Evolutionary conservation across 305 asterid species (phyloP).

Genomic region (Petunia hybrid): DNA sequence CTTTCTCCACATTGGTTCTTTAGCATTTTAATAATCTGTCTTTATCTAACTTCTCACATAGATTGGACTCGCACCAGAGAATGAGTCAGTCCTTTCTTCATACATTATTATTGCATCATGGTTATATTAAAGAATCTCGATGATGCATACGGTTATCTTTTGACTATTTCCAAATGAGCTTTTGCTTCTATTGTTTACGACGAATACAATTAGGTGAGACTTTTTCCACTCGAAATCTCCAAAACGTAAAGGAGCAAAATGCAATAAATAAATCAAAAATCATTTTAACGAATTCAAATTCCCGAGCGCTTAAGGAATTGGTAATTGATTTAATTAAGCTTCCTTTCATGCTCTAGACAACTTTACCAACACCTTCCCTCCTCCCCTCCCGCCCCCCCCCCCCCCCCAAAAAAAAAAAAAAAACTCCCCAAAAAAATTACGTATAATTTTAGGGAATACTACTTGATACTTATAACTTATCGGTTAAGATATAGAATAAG

Average conservation of each 20-base stretch:
- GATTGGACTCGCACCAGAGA: conserved; percentile 9
- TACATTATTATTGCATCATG: background rate
- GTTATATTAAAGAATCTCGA: background rate
- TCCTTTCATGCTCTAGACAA: no score
- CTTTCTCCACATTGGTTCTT: background rate
- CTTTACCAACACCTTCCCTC: no score
- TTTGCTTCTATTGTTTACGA: background rate
- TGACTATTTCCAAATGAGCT: background rate
- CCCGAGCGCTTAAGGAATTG: background rate
- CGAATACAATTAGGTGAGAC: conserved; percentile 1
- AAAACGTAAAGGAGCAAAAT: background rate
- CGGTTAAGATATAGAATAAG: no score
- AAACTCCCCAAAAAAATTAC: no score
- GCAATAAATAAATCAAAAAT: background rate
- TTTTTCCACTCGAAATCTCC: background rate
- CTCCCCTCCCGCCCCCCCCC: no score
- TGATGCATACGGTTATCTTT: background rate
- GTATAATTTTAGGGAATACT: no score
- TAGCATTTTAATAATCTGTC: background rate
- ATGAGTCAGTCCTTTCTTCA: background rate
- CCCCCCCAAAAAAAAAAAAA: no score
- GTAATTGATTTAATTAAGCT: no score
- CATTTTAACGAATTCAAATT: background rate
- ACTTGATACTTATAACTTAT: no score
- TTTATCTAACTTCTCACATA: background rate